A percentile compares a stretch with the other conserved stretches of the same genome.
Conservation (phyloP, 208 protist genomes). For the Leishmania guyanensis region DNA sequence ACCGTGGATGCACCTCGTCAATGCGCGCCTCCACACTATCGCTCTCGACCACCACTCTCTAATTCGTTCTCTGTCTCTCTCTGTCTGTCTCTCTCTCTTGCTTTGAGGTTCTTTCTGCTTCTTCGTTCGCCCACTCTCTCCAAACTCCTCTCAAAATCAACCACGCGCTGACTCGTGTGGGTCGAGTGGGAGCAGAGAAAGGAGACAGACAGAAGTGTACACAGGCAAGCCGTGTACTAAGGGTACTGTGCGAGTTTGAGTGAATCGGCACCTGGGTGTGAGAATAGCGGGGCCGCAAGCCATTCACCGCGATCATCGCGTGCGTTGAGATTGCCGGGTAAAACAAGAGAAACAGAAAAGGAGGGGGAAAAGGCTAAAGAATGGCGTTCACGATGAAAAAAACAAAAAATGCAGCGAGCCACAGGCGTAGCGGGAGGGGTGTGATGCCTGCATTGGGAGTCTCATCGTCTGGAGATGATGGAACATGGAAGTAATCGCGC, state of each 20-base stretch:
- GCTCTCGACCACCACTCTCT: not conserved
- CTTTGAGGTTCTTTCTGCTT: not conserved
- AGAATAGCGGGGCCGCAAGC: not conserved
- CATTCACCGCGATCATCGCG: not conserved
- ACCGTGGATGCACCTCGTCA: not conserved
- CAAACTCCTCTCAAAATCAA: not conserved
- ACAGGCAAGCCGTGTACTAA: not conserved
- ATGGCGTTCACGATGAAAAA: not conserved
- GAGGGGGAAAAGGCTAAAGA: not conserved
- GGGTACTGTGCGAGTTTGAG: not conserved
- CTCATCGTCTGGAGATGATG: not conserved
- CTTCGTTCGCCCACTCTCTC: not conserved
- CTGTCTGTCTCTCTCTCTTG: not conserved
- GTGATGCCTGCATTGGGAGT: not conserved
- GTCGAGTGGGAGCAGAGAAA: not conserved
- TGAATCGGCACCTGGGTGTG: not conserved
- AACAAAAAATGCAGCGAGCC: not conserved
- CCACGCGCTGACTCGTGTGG: not conserved
- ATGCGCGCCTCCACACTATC: not conserved
- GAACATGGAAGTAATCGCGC: not conserved
- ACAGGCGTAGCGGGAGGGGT: not conserved
- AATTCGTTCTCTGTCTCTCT: not conserved
- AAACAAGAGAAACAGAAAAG: not conserved
- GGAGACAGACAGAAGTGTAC: not conserved
- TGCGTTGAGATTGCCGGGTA: not conserved